A percentile compares a stretch with the other conserved stretches of the same genome.
Evolutionary conservation across 2,329 filamentous ascomycete species (phyloP).

Genomic region (Ophiostoma himal-ulmi): DNA sequence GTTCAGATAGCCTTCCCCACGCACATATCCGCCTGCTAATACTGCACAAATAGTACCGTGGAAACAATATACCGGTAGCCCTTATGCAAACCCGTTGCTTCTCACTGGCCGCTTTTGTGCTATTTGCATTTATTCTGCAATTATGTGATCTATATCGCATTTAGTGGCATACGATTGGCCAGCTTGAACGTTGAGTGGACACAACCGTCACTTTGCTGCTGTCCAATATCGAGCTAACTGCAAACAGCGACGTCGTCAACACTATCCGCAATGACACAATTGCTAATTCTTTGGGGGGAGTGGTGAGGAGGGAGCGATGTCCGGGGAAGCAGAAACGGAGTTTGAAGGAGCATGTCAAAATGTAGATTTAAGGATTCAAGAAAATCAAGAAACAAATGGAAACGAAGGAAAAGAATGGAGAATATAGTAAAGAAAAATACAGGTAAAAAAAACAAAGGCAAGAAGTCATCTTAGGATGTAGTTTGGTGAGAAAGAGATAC

Average conservation of each 20-base stretch:
- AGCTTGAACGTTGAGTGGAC: neutral
- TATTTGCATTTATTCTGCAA: neutral
- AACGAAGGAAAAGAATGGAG: too few relatives aligned
- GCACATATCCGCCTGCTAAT: neutral
- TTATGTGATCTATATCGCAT: neutral
- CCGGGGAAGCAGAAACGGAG: neutral
- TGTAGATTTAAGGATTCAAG: neutral
- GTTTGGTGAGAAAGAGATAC: neutral
- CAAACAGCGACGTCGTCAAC: conserved; percentile 18
- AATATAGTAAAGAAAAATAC: too few relatives aligned
- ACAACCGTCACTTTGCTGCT: neutral
- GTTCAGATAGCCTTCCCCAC: neutral
- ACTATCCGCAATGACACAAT: conserved; percentile 20
- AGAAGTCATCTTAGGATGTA: neutral
- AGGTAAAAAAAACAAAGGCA: neutral
- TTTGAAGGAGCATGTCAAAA: neutral
- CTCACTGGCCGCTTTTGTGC: neutral
- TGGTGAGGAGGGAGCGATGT: neutral
- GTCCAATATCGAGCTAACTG: conserved; percentile 1
- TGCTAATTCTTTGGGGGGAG: conserved; percentile 6
- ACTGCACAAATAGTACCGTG: neutral
- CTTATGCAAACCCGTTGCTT: neutral
- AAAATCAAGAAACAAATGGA: neutral
- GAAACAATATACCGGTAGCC: neutral
- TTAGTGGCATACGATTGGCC: neutral